phyloP scores from a whole-genome alignment of 345 rosid species.

The Lepidium didymum region DNA sequence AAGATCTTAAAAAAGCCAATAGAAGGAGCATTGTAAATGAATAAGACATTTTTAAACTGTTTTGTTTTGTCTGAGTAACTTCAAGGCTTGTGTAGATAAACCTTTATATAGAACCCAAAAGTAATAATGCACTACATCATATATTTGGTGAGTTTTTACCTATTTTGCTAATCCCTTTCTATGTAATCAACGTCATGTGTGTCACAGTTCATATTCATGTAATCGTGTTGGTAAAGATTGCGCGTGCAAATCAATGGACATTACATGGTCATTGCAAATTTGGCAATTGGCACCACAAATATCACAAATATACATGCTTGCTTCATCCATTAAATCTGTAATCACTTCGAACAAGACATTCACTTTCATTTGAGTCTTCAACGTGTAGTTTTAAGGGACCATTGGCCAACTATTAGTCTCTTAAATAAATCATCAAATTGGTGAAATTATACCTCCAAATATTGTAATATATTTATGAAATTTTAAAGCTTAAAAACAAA shows the following conservation, averaged over 20 bases:
- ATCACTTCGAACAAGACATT: not conserved
- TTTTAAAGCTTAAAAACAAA: too few species aligned
- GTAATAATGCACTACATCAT: not conserved
- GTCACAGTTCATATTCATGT: not conserved
- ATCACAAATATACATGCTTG: conserved; percentile 24
- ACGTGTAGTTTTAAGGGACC: not conserved
- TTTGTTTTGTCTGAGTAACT: not conserved
- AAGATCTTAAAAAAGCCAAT: not conserved
- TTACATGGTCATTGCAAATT: not conserved
- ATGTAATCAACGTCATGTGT: too few species aligned
- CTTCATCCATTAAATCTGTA: conserved; percentile 18
- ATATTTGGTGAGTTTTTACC: not conserved
- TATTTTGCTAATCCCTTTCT: not conserved
- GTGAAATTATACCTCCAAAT: too few species aligned
- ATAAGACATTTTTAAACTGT: conserved; percentile 1
- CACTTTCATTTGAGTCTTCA: not conserved
- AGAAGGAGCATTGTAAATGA: not conserved
- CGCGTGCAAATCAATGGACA: conserved; percentile 10
- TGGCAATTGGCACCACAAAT: conserved; percentile 17
- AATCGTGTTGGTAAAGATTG: conserved; percentile 11
- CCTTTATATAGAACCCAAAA: conserved; percentile 16
- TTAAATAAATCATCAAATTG: not conserved
- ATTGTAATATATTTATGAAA: too few species aligned
- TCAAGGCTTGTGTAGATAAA: not conserved
- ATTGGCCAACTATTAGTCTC: not conserved